A percentile compares a stretch with the other conserved stretches of the same genome.
These are phyloP conservation scores for Tilletia horrida DNA, from an alignment of 1,284 basidiomycete species.

Conservation along the genomic window DNA sequence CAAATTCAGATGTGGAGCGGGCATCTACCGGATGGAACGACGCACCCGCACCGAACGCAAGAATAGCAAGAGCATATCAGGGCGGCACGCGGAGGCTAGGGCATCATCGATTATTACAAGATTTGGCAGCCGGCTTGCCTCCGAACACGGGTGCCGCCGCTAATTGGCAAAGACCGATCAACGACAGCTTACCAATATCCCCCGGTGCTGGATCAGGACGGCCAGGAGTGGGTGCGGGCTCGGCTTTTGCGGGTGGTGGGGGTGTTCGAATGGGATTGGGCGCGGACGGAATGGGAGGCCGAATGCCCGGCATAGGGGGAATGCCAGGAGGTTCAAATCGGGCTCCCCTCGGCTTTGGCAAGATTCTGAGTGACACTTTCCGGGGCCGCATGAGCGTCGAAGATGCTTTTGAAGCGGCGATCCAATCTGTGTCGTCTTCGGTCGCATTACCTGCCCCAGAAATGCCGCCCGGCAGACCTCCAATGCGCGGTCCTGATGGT, in stretches of 20 bases:
- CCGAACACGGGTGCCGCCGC: conserved; percentile 47
- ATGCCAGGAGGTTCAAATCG: not conserved
- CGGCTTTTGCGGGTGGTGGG: no score
- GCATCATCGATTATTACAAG: conserved; percentile 38
- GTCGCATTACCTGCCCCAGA: not conserved
- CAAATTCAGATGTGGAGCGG: not conserved
- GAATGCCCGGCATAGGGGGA: not conserved
- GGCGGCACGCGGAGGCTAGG: conserved; percentile 27
- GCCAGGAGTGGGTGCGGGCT: not conserved
- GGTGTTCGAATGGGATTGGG: no score
- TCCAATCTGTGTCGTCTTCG: conserved; percentile 1
- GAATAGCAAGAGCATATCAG: conserved; percentile 41
- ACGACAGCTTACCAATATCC: conserved; percentile 37
- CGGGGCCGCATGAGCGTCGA: conserved; percentile 40
- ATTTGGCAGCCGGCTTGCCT: conserved; percentile 44
- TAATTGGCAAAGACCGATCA: conserved; percentile 51
- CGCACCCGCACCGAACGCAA: conserved; percentile 31
- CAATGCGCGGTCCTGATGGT: no score
- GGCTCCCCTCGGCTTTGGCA: conserved; percentile 27
- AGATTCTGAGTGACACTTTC: conserved; percentile 35
- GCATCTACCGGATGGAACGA: conserved; percentile 44
- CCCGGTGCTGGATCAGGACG: conserved; percentile 13
- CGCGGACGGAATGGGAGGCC: no score
- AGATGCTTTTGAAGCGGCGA: conserved; percentile 29
- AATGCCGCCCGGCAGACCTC: no score